Evolutionary conservation across 129 eudicot genomes (phyloP).

Genomic region (Dittrichia graveolens): DNA sequence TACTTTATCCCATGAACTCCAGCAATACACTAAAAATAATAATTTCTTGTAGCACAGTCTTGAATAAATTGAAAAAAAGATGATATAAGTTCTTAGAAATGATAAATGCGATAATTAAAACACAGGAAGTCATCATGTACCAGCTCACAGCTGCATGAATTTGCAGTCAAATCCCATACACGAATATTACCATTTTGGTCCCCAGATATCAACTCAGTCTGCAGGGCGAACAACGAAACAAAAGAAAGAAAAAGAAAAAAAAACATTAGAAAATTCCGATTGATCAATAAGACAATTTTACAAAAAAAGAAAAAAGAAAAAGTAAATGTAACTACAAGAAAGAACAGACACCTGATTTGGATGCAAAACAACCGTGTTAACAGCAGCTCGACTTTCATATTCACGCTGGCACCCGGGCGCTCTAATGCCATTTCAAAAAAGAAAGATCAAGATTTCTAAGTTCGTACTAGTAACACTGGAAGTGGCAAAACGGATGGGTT

Average conservation of each 20-base stretch:
- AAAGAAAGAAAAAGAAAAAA: slow-evolving; percentile 7
- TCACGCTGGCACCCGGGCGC: slow-evolving; percentile 99
- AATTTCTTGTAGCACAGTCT: neutral
- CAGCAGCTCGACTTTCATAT: slow-evolving; percentile 99
- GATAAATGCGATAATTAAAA: neutral
- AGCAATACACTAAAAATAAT: neutral
- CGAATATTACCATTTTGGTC: slow-evolving; percentile 99
- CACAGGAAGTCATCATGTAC: slow-evolving; percentile 40
- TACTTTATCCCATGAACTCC: too few relatives aligned
- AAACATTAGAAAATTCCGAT: neutral
- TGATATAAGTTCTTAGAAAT: neutral
- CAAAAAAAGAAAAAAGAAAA: neutral
- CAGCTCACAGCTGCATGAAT: slow-evolving; percentile 99
- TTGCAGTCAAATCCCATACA: slow-evolving; percentile 98
- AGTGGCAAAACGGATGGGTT: neutral
- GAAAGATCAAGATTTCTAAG: slow-evolving; percentile 10
- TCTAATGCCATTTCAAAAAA: slow-evolving; percentile 38
- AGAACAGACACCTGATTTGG: slow-evolving; percentile 82
- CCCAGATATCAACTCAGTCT: slow-evolving; percentile 93
- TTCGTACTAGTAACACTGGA: neutral
- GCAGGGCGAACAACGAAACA: slow-evolving; percentile 25
- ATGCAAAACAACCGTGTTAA: slow-evolving; percentile 96
- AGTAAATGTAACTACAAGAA: neutral
- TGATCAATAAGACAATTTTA: neutral
- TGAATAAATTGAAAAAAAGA: neutral